Percentiles rank a stretch among this genome's conserved stretches.
Evolutionary conservation across 2,329 filamentous ascomycete genomes (phyloP).

Genomic region (Biscogniauxia marginata): DNA sequence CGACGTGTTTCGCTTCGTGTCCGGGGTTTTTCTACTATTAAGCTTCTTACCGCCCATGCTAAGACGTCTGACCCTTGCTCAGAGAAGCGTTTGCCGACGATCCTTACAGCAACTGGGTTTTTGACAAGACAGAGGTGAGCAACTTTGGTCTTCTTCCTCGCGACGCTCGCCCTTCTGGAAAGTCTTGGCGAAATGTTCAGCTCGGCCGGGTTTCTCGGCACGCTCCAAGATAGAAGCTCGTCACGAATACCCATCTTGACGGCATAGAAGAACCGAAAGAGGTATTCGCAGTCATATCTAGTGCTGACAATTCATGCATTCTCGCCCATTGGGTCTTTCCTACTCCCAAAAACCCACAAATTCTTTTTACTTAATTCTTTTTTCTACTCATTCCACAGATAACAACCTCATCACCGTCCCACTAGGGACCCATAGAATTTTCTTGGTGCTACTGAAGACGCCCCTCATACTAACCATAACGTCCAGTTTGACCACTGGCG

Average conservation of each 20-base stretch:
- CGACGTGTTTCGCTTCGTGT: neutral
- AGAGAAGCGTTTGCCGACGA: constrained; percentile 34
- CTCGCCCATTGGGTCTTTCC: neutral
- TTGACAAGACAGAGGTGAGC: constrained; percentile 31
- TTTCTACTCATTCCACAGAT: neutral
- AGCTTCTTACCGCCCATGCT: constrained; percentile 16
- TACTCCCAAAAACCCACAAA: no score
- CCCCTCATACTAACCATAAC: constrained; percentile 6
- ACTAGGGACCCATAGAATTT: neutral
- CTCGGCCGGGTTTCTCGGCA: neutral
- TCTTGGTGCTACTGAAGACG: neutral
- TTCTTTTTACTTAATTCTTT: no score
- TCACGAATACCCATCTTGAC: neutral
- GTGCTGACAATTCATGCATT: neutral
- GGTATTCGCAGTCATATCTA: neutral
- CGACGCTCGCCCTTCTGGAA: neutral
- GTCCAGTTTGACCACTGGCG: constrained; percentile 55
- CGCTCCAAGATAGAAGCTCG: neutral
- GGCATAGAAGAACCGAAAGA: neutral
- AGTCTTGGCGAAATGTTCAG: neutral
- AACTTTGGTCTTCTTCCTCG: constrained; percentile 1
- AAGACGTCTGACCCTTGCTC: constrained; percentile 7
- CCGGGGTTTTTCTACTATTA: neutral
- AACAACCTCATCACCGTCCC: neutral
- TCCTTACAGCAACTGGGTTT: constrained; percentile 36